phyloP scores from a whole-genome alignment of 164 flowering plant genomes.

The Saururus chinensis region DNA sequence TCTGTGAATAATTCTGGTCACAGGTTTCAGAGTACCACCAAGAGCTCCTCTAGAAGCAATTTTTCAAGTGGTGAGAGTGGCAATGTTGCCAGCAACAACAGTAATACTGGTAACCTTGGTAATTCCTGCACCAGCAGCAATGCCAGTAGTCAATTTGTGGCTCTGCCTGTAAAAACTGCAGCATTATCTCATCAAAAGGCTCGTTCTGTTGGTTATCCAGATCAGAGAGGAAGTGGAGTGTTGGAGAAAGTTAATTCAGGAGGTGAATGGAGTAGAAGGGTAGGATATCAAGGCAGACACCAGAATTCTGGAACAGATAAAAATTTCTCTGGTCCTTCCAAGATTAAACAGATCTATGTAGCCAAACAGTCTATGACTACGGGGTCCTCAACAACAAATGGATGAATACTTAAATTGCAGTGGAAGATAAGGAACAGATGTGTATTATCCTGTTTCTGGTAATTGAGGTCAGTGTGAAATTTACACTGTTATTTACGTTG shows the following conservation, averaged over 20 bases:
- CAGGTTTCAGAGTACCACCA: slow-evolving; percentile 15
- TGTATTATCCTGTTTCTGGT: background rate
- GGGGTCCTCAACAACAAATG: slow-evolving; percentile 20
- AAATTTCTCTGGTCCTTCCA: slow-evolving; percentile 29
- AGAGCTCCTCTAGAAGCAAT: slow-evolving; percentile 23
- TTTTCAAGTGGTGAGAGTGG: slow-evolving; percentile 20
- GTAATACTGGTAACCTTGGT: background rate
- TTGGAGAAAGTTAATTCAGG: slow-evolving; percentile 40
- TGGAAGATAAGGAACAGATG: background rate
- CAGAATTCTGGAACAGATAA: slow-evolving; percentile 48
- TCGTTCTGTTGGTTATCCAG: slow-evolving; percentile 33
- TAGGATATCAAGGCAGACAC: slow-evolving; percentile 56
- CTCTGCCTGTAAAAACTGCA: slow-evolving; percentile 15
- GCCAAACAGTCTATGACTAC: slow-evolving; percentile 46
- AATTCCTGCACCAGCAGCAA: slow-evolving; percentile 11
- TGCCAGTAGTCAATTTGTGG: slow-evolving; percentile 16
- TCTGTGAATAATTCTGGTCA: slow-evolving; percentile 9
- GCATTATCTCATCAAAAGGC: slow-evolving; percentile 33
- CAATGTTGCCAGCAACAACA: slow-evolving; percentile 3
- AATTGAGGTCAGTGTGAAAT: background rate
- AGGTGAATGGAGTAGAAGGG: slow-evolving; percentile 57
- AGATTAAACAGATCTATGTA: slow-evolving; percentile 83
- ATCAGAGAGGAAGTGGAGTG: slow-evolving; percentile 40
- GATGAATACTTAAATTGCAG: background rate
- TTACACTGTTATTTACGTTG: background rate